phyloP scores from a whole-genome alignment of 2,329 filamentous ascomycete species.

The Cadophora sp. region DNA sequence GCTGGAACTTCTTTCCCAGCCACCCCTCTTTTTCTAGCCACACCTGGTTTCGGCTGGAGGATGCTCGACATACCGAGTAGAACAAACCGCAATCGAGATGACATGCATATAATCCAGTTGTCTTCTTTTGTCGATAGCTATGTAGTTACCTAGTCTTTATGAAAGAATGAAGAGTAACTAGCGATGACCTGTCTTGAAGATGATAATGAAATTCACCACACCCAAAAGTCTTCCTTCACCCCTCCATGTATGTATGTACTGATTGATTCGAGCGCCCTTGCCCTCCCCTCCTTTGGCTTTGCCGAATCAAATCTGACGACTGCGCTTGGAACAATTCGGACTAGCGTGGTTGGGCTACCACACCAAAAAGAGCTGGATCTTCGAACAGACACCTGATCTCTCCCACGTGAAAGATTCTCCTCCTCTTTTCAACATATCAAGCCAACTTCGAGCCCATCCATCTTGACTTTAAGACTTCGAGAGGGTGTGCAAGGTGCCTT shows the following conservation, averaged over 20 bases:
- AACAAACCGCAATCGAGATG: neutral
- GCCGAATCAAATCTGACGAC: neutral
- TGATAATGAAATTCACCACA: neutral
- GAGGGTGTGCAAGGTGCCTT: conserved; percentile 33
- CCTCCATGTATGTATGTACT: neutral
- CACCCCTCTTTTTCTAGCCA: neutral
- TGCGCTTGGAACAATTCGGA: neutral
- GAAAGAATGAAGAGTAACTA: too few relatives aligned
- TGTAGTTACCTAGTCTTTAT: too few relatives aligned
- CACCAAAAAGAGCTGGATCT: conserved; percentile 6
- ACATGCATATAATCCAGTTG: too few relatives aligned
- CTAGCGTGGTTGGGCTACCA: neutral
- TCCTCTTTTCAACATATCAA: conserved; percentile 24
- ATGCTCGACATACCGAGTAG: neutral
- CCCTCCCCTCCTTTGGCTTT: neutral
- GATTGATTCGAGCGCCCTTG: neutral
- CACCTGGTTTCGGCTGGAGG: neutral
- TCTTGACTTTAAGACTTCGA: conserved; percentile 15
- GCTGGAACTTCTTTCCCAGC: neutral
- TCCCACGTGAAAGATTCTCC: conserved; percentile 26
- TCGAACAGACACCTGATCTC: conserved; percentile 16
- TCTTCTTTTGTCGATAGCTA: too few relatives aligned
- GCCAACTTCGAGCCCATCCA: conserved; percentile 9
- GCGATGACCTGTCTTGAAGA: too few relatives aligned
- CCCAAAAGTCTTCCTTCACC: neutral